A percentile compares a stretch with the other conserved stretches of the same genome.
Evolutionary conservation across 2,329 filamentous ascomycete genomes (phyloP).

Genomic region (Fusarium sp.): DNA sequence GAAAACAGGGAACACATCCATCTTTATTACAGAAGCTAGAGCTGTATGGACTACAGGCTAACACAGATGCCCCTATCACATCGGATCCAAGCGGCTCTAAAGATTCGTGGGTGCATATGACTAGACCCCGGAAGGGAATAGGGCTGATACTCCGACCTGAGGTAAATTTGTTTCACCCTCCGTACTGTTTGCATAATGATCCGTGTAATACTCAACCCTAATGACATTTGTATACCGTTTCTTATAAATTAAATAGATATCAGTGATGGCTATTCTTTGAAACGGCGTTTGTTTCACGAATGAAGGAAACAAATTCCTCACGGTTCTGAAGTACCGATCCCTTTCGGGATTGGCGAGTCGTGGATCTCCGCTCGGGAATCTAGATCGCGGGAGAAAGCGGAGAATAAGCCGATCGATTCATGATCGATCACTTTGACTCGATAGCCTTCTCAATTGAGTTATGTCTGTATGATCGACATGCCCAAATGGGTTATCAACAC

Average conservation of each 20-base stretch:
- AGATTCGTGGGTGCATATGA: background rate
- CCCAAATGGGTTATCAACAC: fast-evolving
- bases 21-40: background rate
- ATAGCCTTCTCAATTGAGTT: background rate
- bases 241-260: fast-evolving
- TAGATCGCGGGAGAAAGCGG: background rate
- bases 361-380: background rate
- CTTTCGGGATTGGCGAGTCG: background rate
- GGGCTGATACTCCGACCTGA: background rate
- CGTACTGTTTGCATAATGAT: too few species aligned
- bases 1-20: too few species aligned
- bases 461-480: background rate
- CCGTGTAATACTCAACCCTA: fast-evolving
- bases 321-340: fast-evolving
- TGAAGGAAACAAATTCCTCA: background rate
- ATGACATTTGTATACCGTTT: fast-evolving
- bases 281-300: fast-evolving
- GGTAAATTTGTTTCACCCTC: background rate
- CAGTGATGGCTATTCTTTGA: fast-evolving
- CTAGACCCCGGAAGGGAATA: background rate
- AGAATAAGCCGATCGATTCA: background rate
- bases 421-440: background rate
- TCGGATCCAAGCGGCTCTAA: background rate
- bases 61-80: background rate
- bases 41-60: background rate